phyloP scores from a whole-genome alignment of 169 alveolate genomes.

The Plasmodium coatneyi region DNA sequence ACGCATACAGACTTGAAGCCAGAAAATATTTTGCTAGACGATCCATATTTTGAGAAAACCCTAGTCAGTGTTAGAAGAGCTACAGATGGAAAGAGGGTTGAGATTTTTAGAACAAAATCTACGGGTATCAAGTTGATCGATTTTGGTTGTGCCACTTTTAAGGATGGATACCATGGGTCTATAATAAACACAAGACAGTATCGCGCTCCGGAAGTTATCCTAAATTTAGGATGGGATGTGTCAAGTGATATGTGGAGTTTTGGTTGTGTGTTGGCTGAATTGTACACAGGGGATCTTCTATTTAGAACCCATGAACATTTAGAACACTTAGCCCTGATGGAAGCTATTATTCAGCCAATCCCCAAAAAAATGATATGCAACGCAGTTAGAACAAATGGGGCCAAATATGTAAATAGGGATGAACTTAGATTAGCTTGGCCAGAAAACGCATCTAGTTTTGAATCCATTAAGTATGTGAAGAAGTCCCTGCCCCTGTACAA shows the following conservation, averaged over 20 bases:
- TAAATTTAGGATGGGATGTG: constrained; percentile 94
- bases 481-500: constrained; percentile 81
- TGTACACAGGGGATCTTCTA: constrained; percentile 94
- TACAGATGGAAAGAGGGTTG: constrained; percentile 76
- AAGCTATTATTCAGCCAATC: constrained; percentile 78
- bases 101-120: constrained; percentile 84
- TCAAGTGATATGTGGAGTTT: constrained; percentile 97
- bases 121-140: constrained; percentile 95
- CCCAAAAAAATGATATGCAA: constrained; percentile 78
- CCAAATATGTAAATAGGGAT: constrained; percentile 75
- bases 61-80: constrained; percentile 78
- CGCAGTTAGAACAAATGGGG: constrained; percentile 82
- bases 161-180: constrained; percentile 95
- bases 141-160: constrained; percentile 99
- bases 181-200: constrained; percentile 98
- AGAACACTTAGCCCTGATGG: constrained; percentile 97
- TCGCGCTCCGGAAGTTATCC: constrained; percentile 98
- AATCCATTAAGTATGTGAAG: constrained; percentile 83
- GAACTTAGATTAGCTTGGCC: constrained; percentile 86
- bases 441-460: constrained; percentile 83
- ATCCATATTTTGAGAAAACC: constrained; percentile 83
- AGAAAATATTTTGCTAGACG: constrained; percentile 95
- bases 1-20: constrained; percentile 99
- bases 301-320: constrained; percentile 95
- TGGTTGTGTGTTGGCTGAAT: constrained; percentile 95